A percentile compares a stretch with the other conserved stretches of the same genome.
These are phyloP conservation scores for Manihot esculenta DNA, from an alignment of 441 rosid genomes.

Conservation along the genomic window DNA sequence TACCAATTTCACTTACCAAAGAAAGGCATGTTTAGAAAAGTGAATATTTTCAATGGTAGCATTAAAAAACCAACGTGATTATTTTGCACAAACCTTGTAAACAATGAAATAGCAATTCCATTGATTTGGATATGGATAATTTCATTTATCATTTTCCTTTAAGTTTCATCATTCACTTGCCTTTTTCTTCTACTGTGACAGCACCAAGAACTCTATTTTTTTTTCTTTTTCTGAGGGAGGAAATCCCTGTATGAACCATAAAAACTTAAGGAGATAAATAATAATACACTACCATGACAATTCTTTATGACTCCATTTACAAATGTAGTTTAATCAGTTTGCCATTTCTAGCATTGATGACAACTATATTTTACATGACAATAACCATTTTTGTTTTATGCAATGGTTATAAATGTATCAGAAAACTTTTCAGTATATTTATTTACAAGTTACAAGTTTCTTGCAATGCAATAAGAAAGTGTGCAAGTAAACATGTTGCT, in stretches of 20 bases:
- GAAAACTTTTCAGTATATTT: not conserved
- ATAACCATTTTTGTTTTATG: not conserved
- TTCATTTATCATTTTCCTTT: not conserved
- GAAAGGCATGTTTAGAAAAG: not conserved
- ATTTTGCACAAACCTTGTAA: not conserved
- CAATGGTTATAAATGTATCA: not conserved
- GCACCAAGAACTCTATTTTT: no score
- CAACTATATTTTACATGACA: not conserved
- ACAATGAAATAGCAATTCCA: not conserved
- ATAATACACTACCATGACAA: not conserved
- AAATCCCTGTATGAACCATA: not conserved
- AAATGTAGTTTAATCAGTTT: no score
- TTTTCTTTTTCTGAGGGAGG: no score
- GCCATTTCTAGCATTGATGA: not conserved
- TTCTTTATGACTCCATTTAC: not conserved
- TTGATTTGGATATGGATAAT: not conserved
- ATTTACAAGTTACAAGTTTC: not conserved
- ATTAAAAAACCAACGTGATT: no score
- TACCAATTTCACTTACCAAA: conserved; percentile 5
- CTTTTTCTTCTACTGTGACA: not conserved
- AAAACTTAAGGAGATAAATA: not conserved
- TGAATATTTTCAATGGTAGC: no score
- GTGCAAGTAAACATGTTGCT: not conserved
- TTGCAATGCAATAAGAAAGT: not conserved
- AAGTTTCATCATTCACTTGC: not conserved